Percentiles rank a stretch among this genome's conserved stretches.
These are phyloP conservation scores for Alliaria petiolata DNA, from an alignment of 345 rosid genomes.

Conservation along the genomic window DNA sequence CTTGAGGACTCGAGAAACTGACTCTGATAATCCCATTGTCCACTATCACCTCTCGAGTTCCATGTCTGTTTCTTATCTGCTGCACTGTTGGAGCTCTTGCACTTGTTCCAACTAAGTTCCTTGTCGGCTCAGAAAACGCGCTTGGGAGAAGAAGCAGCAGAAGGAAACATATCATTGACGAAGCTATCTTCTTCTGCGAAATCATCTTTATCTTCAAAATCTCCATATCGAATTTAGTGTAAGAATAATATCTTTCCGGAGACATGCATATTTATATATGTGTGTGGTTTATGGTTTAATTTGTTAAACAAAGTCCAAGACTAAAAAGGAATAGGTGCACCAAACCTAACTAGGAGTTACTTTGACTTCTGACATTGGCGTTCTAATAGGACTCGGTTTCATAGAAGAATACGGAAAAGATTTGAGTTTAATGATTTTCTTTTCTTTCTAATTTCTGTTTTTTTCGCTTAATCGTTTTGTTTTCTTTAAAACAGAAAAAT, in stretches of 20 bases:
- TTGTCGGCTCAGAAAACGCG: conserved; percentile 9
- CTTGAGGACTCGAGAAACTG: conserved; percentile 58
- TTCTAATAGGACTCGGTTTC: conserved; percentile 12
- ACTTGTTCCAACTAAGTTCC: conserved; percentile 1
- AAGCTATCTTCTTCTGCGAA: conserved; percentile 9
- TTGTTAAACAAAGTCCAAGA: conserved; percentile 29
- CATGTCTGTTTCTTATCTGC: conserved; percentile 8
- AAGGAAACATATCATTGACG: neutral
- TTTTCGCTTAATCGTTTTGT: too few species aligned
- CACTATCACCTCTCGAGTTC: conserved; percentile 40
- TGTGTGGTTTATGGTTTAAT: neutral
- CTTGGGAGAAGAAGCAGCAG: conserved; percentile 19
- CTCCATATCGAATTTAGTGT: conserved; percentile 6
- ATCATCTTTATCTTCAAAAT: conserved; percentile 2
- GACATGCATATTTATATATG: conserved; percentile 7
- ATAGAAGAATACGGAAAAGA: too few species aligned
- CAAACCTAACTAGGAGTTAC: conserved; percentile 17
- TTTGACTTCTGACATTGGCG: conserved; percentile 21
- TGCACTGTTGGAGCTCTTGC: conserved; percentile 24
- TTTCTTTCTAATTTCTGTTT: too few species aligned
- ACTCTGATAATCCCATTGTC: conserved; percentile 71
- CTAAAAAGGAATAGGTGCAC: conserved; percentile 25
- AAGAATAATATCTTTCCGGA: neutral
- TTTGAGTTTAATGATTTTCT: too few species aligned
- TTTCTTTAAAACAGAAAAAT: too few species aligned